Evolutionary conservation across 2,329 filamentous ascomycete genomes (phyloP), one percentile per base, ranked within the genome.

Genomic region (Aplosporella prunicola): DNA sequence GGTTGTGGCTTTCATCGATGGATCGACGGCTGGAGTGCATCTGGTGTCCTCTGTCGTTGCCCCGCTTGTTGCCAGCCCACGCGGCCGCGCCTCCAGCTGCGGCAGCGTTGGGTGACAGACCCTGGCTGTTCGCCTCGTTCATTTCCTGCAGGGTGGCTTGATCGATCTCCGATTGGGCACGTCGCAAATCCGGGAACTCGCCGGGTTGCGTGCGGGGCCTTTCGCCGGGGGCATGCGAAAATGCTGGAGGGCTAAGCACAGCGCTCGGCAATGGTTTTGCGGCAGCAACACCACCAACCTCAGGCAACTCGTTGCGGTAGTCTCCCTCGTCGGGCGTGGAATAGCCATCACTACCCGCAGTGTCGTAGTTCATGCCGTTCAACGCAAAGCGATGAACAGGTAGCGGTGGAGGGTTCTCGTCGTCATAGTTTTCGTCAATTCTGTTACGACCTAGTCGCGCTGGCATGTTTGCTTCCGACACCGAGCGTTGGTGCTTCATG

Each of bases 101-200:
- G 27, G 62, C 60, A 30, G 55, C 35, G 7, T 51, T 51, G n/a
- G 41, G 52, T 46, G 43, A 54, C 36, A 48, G 53, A 53, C 31
- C 64, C 54, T 75, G 58, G 15, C 72, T 74, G 37, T 74, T 76
- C 30, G 81, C 82, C 47, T 80, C 81, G 20, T 76, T 77, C 55
- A 96, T 69, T 54, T 95, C 86, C 29, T 79, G 72, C 30, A 95
- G 68, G 1, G 89, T 96, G 1, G 78, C 78, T 47, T 71, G 74
- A 17, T 91, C 94, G 56, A 96, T 78, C 15, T 86, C 80, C 48
- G 81, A 87, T 48, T 86, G 91, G 35, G 83, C 85, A 45, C 78
- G 78, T 44, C 83, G 80, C 50, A 89, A 68, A 53, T 91, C 84
- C 10, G 82, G 75, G 20, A 85, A 80, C 41, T 84, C 76, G 48